A percentile compares a stretch with the other conserved stretches of the same genome.
Conservation (phyloP, 208 protist genomes). For the Porcisia hertigi region DNA sequence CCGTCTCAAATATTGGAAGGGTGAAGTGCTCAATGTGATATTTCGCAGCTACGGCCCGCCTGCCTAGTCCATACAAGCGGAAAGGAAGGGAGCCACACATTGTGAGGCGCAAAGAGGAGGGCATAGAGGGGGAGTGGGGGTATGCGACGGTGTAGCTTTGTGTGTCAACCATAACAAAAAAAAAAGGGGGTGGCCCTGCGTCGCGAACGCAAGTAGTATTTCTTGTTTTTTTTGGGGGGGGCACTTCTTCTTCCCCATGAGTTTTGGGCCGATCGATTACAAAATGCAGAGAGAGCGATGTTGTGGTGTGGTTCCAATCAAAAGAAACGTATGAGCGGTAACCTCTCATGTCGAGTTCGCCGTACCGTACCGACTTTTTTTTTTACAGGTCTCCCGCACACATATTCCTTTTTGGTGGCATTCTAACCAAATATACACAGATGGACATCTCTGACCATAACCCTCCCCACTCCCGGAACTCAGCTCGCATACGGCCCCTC, state of each 20-base stretch:
- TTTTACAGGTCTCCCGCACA: background rate
- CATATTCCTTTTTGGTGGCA: too few species aligned
- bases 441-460: too few species aligned
- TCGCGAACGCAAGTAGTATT: background rate
- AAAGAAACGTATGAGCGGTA: too few species aligned
- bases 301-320: background rate
- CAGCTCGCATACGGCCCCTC: too few species aligned
- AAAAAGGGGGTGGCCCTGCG: background rate
- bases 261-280: background rate
- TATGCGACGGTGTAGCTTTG: too few species aligned
- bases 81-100: background rate
- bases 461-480: too few species aligned
- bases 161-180: background rate
- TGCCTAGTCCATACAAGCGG: constrained; percentile 1
- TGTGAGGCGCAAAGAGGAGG: background rate
- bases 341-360: too few species aligned
- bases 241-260: too few species aligned
- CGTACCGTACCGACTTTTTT: too few species aligned
- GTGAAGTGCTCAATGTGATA: constrained; percentile 53
- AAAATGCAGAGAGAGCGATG: background rate
- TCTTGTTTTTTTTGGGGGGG: background rate
- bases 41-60: constrained; percentile 49
- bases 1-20: constrained; percentile 76
- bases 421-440: too few species aligned
- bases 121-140: background rate